Evolutionary conservation across 805 yeast genomes (phyloP).

Genomic region (Torulaspora gathmanii): DNA sequence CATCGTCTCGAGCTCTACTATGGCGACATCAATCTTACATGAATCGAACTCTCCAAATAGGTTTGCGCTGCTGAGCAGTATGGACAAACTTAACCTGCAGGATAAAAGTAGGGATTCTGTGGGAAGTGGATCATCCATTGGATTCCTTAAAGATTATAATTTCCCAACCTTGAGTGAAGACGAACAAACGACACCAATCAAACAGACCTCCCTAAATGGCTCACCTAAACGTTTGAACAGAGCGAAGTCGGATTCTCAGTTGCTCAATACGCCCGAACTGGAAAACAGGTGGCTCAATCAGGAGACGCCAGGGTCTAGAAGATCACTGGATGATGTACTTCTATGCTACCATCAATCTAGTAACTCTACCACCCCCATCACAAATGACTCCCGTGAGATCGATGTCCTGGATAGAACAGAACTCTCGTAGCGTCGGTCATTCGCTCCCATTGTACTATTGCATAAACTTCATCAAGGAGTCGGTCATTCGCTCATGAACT

Average conservation of each 20-base stretch:
- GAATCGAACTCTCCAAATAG: conserved; percentile 14
- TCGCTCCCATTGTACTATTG: conserved; percentile 9
- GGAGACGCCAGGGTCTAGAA: conserved; percentile 22
- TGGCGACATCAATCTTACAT: conserved; percentile 26
- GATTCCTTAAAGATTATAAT: conserved; percentile 27
- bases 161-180: conserved; percentile 31
- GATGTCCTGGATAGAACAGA: background rate
- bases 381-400: conserved; percentile 7
- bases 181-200: background rate
- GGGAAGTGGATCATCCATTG: conserved; percentile 23
- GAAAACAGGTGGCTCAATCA: conserved; percentile 22
- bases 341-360: conserved; percentile 29
- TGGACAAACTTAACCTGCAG: conserved; percentile 19
- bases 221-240: conserved; percentile 7
- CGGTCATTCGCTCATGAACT: background rate
- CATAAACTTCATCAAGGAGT: background rate
- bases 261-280: conserved; percentile 24
- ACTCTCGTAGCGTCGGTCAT: background rate
- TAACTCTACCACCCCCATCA: conserved; percentile 20
- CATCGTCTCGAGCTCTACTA: conserved; percentile 30
- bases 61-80: conserved; percentile 12
- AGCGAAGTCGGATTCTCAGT: conserved; percentile 21
- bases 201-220: background rate
- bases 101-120: conserved; percentile 18
- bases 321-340: conserved; percentile 32